phyloP scores from a whole-genome alignment of 176 grass and related monocot genomes.

The Microstegium vimineum region DNA sequence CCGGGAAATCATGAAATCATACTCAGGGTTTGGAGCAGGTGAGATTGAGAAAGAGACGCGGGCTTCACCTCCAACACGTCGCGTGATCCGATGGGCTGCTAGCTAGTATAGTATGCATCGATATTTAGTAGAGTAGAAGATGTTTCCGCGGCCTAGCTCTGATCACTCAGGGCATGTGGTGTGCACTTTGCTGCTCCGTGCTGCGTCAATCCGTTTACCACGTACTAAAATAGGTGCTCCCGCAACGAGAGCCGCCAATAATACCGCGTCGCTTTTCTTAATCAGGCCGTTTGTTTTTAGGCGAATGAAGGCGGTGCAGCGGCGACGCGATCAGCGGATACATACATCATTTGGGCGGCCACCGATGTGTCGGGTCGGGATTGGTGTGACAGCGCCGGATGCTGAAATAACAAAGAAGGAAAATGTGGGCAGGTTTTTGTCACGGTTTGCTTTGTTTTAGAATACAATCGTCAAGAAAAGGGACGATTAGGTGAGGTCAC shows the following conservation, averaged over 20 bases:
- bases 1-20: neutral
- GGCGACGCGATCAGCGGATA: neutral
- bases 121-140: too few species aligned
- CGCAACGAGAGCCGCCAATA: neutral
- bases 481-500: neutral
- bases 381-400: neutral
- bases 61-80: neutral
- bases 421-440: neutral
- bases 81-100: too few species aligned
- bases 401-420: neutral
- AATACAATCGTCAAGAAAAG: neutral
- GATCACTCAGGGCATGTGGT: too few species aligned
- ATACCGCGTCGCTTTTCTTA: neutral
- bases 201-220: too few species aligned
- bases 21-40: constrained; percentile 30
- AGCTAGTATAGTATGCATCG: too few species aligned
- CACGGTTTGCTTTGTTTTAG: neutral
- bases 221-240: too few species aligned
- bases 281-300: neutral
- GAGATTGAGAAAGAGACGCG: constrained; percentile 8
- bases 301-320: constrained; percentile 19
- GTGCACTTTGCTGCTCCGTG: too few species aligned
- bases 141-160: too few species aligned
- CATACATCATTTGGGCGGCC: neutral
- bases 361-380: constrained; percentile 27